Evolutionary conservation across 2,329 filamentous ascomycete species (phyloP), one percentile per base, ranked within the genome.

Genomic region (Colletotrichum tropicicola): DNA sequence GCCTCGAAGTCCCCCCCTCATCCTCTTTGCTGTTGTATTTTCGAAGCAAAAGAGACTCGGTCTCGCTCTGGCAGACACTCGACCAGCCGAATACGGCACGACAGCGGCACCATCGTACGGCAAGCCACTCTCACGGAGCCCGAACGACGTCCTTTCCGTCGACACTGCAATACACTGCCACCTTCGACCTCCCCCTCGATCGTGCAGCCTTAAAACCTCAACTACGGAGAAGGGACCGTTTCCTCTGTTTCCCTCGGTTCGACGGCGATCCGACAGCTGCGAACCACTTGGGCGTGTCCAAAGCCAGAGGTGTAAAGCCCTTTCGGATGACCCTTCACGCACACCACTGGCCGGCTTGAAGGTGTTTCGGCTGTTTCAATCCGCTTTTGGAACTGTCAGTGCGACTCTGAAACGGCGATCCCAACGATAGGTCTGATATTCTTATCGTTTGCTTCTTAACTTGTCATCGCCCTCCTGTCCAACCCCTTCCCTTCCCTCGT

Each of bases 291-390:
- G 59, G 64, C 63, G 56, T 70, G 59, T 61, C 65, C 64, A 65
- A 68, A 64, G 66, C 64, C 45, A 71, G 68, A 66, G 67, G 67
- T 69, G 68, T 68, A 64, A 48, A 66, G 60, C 56, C 53, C 49
- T 61, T 69, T 63, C 69, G 56, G 63, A 66, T 60, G 65, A 66
- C 68, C 59, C 66, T 66, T 68, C 69, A 68, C 67, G 59, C 59
- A 68, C 67, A 71, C 62, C 65, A 66, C 68, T 70, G 70, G 71
- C 73, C 71, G 72, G 71, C 72, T 73, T 71, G 63, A 67, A 69
- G 71, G 73, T 73, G 77, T 79, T 79, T 79, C 74, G 77, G 74
- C 71, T 71, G 77, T 78, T 78, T 79, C 74, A 76, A 77, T 74
- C 72, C 69, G 70, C 71, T 69, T 73, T 71, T 63, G 69, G 70